A percentile compares a stretch with the other conserved stretches of the same genome.
Conservation (phyloP, 2,329 filamentous ascomycete genomes). For the Nemania sp. region DNA sequence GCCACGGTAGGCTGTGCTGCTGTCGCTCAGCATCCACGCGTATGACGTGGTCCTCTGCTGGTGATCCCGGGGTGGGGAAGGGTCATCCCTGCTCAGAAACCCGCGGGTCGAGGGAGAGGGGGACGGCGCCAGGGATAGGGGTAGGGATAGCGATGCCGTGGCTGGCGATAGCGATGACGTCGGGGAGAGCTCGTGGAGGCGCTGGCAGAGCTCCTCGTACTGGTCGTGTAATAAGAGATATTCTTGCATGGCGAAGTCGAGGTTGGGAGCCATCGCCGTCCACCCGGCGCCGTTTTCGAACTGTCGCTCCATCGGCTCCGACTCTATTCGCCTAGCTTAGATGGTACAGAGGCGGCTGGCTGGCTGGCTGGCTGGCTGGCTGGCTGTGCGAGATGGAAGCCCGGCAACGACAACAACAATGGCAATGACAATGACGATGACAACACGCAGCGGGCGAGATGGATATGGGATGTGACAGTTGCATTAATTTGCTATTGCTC, state of each 20-base stretch:
- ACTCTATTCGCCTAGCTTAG: background rate
- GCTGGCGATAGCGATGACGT: conserved; percentile 35
- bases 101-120: conserved; percentile 55
- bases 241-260: conserved; percentile 56
- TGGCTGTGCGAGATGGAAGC: conserved; percentile 22
- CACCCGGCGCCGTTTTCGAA: background rate
- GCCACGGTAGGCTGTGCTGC: conserved; percentile 11
- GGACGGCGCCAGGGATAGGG: conserved; percentile 37
- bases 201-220: conserved; percentile 56
- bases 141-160: background rate
- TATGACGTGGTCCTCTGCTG: conserved; percentile 29
- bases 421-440: too few species aligned
- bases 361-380: too few species aligned
- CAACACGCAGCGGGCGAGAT: background rate
- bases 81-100: conserved; percentile 51
- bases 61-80: conserved; percentile 43
- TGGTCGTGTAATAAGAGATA: conserved; percentile 59
- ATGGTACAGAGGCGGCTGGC: background rate
- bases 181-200: conserved; percentile 56
- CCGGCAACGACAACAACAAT: background rate
- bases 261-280: conserved; percentile 41
- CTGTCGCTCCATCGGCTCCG: conserved; percentile 19
- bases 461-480: conserved; percentile 28
- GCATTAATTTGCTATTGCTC: conserved; percentile 31
- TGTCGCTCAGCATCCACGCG: conserved; percentile 26